Evolutionary conservation across 139 green algal genomes (phyloP), one percentile per base, ranked within the genome.

Genomic region (Astrephomene gubernaculifera): DNA sequence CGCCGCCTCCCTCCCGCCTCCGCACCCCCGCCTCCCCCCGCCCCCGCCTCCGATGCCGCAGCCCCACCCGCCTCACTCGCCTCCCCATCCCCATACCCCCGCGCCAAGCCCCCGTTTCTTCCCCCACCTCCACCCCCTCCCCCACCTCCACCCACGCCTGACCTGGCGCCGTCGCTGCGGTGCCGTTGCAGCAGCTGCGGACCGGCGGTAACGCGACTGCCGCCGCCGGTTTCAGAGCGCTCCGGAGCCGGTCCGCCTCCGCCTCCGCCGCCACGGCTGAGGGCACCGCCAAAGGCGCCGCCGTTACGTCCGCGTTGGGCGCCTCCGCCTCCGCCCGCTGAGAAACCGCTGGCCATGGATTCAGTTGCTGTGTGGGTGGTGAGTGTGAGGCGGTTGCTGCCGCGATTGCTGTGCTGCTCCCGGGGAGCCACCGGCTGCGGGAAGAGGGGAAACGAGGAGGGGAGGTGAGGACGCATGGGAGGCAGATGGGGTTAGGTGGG

Each of bases 331-430:
- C 74, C 38, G 53, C 54, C 74, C 21, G 24, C 54, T 14, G 74
- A 82, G 54, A 64, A 74, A 19, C 78, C 78, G 4, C 61, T 75
- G 21, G 78, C 78, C 78, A 84, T 65, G 43, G 78, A 84, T 43
- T 84, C 79, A 9, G 79, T 86, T 24, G 78, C 54, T 5, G 65
- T 79, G 79, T 74, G 31, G 10, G 79, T 78, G 65, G 45, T 57
- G 39, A 64, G 17, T 17, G 79, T 86, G 24, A 86, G 65, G 33
- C 65, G 79, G 79, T 86, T 86, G 79, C 65, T 79, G 45, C 79
- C 79, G 45, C 79, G 79, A 29, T 86, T 86, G 65, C 65, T 79
- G 79, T 78, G 79, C 44, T 76, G 39, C 79, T 78, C 45, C 17
- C 65, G 79, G 4, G 65, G 65, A 0, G 65, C 45, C 8, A 86